Conservation (phyloP, 2,329 filamentous ascomycete species). For the Phaeosphaeriaceae sp. region DNA sequence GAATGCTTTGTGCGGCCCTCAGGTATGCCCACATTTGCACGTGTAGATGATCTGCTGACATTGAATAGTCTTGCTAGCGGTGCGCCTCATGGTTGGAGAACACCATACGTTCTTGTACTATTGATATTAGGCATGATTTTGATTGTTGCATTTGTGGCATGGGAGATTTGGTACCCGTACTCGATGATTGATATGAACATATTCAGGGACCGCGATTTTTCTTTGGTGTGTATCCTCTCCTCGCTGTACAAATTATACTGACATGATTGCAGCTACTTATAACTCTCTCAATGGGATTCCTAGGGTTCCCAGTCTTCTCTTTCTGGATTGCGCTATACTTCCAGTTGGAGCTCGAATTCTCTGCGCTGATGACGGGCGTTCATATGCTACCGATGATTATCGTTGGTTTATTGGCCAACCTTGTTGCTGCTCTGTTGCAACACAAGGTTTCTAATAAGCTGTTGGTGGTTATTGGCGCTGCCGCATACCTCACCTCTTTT, state of each 20-base stretch:
- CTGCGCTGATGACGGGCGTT: conserved; percentile 65
- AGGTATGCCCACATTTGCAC: conserved; percentile 52
- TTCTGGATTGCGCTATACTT: conserved; percentile 72
- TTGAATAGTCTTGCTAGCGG: conserved; percentile 55
- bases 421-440: conserved; percentile 66
- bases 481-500: conserved; percentile 54
- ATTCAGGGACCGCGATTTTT: conserved; percentile 69
- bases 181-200: conserved; percentile 61
- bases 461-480: conserved; percentile 62
- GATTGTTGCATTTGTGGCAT: conserved; percentile 64
- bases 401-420: conserved; percentile 67
- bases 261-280: conserved; percentile 56
- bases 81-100: conserved; percentile 67
- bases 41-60: conserved; percentile 10
- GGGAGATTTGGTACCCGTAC: conserved; percentile 62
- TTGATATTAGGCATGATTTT: conserved; percentile 65
- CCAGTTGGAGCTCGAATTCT: conserved; percentile 61
- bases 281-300: conserved; percentile 65
- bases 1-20: conserved; percentile 67
- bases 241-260: background rate
- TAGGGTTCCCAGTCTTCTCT: conserved; percentile 65
- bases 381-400: conserved; percentile 71
- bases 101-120: conserved; percentile 66
- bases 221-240: conserved; percentile 53
- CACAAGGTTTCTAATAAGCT: conserved; percentile 69